These are phyloP conservation scores for Mucor irregularis DNA, from an alignment of 371 early-diverging fungal genomes.

Conservation along the genomic window DNA sequence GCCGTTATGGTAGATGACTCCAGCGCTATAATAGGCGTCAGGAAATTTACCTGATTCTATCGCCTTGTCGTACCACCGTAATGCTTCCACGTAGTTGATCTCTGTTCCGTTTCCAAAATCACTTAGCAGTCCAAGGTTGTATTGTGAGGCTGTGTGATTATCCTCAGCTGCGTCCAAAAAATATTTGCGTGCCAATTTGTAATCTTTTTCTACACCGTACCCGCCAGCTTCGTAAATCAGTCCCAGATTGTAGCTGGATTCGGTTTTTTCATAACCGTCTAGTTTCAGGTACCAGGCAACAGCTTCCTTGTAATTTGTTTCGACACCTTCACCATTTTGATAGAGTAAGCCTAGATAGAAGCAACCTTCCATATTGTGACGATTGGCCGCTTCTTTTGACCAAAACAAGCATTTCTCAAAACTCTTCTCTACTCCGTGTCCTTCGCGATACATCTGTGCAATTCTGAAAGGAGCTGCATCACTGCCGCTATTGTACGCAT, in stretches of 20 bases:
- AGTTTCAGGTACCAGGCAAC: slow-evolving; percentile 78
- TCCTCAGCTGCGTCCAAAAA: slow-evolving; percentile 65
- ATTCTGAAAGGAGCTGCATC: slow-evolving; percentile 71
- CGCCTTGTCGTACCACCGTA: slow-evolving; percentile 64
- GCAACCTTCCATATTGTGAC: slow-evolving; percentile 80
- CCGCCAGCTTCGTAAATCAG: slow-evolving; percentile 78
- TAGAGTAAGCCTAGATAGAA: too few species aligned
- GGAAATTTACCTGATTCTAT: slow-evolving; percentile 74
- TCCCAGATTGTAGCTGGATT: slow-evolving; percentile 69
- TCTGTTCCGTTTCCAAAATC: slow-evolving; percentile 73
- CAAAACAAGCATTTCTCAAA: slow-evolving; percentile 65
- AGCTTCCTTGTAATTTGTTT: slow-evolving; percentile 57
- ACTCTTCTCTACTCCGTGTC: slow-evolving; percentile 72
- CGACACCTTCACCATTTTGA: slow-evolving; percentile 84
- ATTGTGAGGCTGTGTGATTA: slow-evolving; percentile 59
- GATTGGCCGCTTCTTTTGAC: slow-evolving; percentile 77
- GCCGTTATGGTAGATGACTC: slow-evolving; percentile 82
- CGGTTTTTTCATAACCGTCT: too few species aligned
- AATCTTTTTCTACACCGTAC: slow-evolving; percentile 62
- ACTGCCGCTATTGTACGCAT: slow-evolving; percentile 64
- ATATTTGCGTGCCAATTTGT: slow-evolving; percentile 57
- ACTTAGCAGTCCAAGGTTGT: slow-evolving; percentile 80
- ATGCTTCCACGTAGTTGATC: slow-evolving; percentile 65
- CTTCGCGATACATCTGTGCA: slow-evolving; percentile 83
- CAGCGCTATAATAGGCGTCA: slow-evolving; percentile 80